Evolutionary conservation across 208 protist genomes (phyloP), one percentile per base, ranked within the genome.

Genomic region (Leishmania mexicana): DNA sequence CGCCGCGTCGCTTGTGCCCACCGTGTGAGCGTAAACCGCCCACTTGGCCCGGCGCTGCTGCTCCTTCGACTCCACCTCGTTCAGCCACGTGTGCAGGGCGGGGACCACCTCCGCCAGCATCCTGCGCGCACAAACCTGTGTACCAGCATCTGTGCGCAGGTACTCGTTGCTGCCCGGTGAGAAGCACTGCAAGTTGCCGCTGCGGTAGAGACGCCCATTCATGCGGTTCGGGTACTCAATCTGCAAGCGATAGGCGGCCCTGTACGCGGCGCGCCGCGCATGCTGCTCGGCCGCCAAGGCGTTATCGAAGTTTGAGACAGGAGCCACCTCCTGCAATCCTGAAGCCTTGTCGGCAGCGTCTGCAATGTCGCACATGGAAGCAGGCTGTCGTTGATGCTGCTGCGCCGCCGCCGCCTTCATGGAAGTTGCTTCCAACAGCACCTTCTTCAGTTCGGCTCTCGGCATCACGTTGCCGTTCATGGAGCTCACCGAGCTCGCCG

Each of bases 61-160:
- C 76, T 85, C 81, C 35, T 53, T 72, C 21, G 76, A 64, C 45
- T 85, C 70, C 21, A 83, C 84, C 60, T 83, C 84, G 57, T 81
- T 70, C 15, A 95, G 75, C 90, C 92, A 95, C 21, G 81, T 83
- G 54, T 65, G 77, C 24, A 93, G 80, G 35, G 88, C 83, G 49
- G 88, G 90, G 24, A 93, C 58, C 71, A 87, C 88, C 78, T 93
- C 90, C n/a, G 79, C 62, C 42, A 95, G 83, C 74, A 87, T 45
- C 47, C 85, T 77, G 74, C 10, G 78, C 40, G 90, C 87, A 78
- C 90, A 93, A 67, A 35, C 70, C 67, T 76, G 76, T n/a, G 89
- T 91, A 38, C 92, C 87, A 5, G 80, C 80, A 57, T 86, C 80
- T 3, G 87, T 89, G 70, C 88, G 75, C 21, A 89, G 62, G 45